Percentiles rank a stretch among this genome's conserved stretches.
Evolutionary conservation across 2,329 filamentous ascomycete species (phyloP).

Genomic region (Aspergillus pseudoviridinutans): DNA sequence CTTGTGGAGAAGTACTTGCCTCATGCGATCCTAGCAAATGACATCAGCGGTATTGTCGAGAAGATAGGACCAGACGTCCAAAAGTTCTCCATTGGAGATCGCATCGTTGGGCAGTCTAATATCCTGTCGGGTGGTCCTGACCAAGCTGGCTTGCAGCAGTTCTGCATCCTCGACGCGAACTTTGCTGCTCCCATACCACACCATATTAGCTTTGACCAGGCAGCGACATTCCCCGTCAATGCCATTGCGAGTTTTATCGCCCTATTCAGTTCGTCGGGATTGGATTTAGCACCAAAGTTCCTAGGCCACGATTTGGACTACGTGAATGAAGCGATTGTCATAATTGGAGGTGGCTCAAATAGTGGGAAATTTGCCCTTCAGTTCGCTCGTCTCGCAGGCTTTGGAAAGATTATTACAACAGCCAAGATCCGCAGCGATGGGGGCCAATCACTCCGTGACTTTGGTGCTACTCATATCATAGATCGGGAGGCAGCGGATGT

Average conservation of each 20-base stretch:
- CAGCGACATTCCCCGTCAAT: constrained; percentile 37
- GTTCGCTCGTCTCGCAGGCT: constrained; percentile 25
- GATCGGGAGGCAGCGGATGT: constrained; percentile 35
- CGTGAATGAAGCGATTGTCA: constrained; percentile 13
- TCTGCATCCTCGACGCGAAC: constrained; percentile 29
- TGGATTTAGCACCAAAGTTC: constrained; percentile 5
- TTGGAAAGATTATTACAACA: constrained; percentile 39
- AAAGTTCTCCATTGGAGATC: constrained; percentile 26
- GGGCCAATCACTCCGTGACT: constrained; percentile 21
- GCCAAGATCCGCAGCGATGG: constrained; percentile 27
- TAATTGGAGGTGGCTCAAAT: constrained; percentile 24
- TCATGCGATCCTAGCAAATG: constrained; percentile 28
- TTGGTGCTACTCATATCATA: constrained; percentile 42
- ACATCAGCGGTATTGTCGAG: constrained; percentile 33
- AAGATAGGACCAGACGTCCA: constrained; percentile 23
- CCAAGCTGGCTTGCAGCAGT: constrained; percentile 36
- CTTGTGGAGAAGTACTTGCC: constrained; percentile 31
- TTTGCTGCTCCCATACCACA: constrained; percentile 31
- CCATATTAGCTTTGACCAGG: constrained; percentile 32
- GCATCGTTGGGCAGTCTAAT: constrained; percentile 26
- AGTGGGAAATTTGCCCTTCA: constrained; percentile 22
- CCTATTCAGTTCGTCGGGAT: constrained; percentile 25
- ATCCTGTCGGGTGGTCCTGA: neutral
- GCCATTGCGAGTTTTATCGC: constrained; percentile 30
- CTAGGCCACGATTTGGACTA: constrained; percentile 14